Percentiles rank a stretch among this genome's conserved stretches.
Evolutionary conservation across 306 rosid genomes (phyloP).

Genomic region (Prunus padus): DNA sequence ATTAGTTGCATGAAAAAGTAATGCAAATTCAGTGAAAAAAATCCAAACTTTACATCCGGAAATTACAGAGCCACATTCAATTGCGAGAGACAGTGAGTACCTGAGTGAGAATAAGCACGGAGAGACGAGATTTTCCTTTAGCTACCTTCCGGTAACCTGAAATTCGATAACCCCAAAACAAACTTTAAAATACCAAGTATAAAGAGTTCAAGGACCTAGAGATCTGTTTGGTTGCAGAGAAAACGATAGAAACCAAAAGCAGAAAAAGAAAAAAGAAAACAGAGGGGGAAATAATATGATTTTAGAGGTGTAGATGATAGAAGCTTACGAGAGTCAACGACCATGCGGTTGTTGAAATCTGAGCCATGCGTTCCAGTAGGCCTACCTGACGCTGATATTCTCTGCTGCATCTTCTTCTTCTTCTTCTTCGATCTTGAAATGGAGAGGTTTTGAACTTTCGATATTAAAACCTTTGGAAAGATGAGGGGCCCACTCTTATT

Average conservation of each 20-base stretch:
- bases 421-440: not conserved
- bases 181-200: not conserved
- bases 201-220: not conserved
- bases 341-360: conserved; percentile 82
- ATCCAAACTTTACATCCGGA: not conserved
- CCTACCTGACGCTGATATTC: conserved; percentile 58
- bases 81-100: conserved; percentile 27
- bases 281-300: not conserved
- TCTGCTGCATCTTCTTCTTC: conserved; percentile 55
- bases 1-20: not conserved
- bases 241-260: conserved; percentile 9
- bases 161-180: conserved; percentile 5
- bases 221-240: conserved; percentile 2
- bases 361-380: conserved; percentile 93
- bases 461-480: not conserved
- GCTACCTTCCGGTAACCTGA: conserved; percentile 87
- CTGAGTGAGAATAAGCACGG: conserved; percentile 47
- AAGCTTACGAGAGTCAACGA: conserved; percentile 82
- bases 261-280: not conserved
- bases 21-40: not conserved
- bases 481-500: not conserved
- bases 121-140: conserved; percentile 60
- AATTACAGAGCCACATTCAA: not conserved
- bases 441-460: not conserved
- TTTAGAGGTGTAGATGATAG: not conserved